Evolutionary conservation across 1,139 yeast species (phyloP).

Genomic region (Scheffersomyces parashehatae): DNA sequence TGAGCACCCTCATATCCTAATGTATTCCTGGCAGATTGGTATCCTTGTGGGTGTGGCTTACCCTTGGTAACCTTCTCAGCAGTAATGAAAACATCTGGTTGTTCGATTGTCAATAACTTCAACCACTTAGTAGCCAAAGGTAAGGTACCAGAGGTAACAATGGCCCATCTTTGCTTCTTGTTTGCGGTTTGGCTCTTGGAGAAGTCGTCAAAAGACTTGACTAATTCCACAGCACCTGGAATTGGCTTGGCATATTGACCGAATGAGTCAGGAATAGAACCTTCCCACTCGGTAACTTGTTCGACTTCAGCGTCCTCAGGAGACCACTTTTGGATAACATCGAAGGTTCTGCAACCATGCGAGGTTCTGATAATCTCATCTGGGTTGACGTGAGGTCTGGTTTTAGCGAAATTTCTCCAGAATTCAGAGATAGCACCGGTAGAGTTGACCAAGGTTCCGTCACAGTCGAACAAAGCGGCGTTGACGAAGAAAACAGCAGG

Average conservation of each 20-base stretch:
- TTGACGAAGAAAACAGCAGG: constrained; percentile 49
- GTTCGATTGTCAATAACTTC: constrained; percentile 57
- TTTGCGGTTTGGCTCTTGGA: constrained; percentile 43
- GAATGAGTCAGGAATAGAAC: constrained; percentile 67
- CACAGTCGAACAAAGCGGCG: constrained; percentile 73
- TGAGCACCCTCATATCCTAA: constrained; percentile 49
- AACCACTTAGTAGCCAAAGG: constrained; percentile 82
- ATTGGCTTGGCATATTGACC: constrained; percentile 73
- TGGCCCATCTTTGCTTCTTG: constrained; percentile 66
- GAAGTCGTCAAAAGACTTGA: constrained; percentile 50
- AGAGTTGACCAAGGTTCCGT: constrained; percentile 82
- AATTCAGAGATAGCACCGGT: constrained; percentile 81
- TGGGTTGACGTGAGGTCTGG: constrained; percentile 70
- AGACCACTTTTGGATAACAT: constrained; percentile 71
- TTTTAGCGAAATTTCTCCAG: constrained; percentile 73
- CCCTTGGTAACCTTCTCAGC: constrained; percentile 78
- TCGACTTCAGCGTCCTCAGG: constrained; percentile 71
- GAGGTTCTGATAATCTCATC: constrained; percentile 70
- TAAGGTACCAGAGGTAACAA: constrained; percentile 80
- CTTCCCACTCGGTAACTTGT: constrained; percentile 70
- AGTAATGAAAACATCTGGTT: constrained; percentile 75
- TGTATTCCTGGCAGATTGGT: constrained; percentile 62
- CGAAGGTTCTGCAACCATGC: constrained; percentile 83
- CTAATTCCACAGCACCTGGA: constrained; percentile 69
- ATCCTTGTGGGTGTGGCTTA: constrained; percentile 85